phyloP scores from a whole-genome alignment of 208 protist genomes.

The Crithidia brevicula region DNA sequence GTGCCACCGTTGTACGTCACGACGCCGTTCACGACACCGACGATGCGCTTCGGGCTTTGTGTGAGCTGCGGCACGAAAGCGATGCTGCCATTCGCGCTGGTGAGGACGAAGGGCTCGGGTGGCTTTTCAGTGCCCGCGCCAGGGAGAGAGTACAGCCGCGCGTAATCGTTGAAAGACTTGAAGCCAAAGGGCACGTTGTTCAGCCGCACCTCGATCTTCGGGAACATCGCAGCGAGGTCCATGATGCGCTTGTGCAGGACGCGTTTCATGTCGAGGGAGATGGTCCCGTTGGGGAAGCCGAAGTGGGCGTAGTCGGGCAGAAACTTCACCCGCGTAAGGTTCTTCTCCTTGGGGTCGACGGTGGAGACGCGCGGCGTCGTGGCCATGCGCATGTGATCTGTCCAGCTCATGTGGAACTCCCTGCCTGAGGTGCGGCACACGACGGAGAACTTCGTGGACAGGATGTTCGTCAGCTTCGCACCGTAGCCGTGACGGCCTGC shows the following conservation, averaged over 20 bases:
- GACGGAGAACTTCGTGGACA: slow-evolving; percentile 97
- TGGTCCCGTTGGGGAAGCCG: slow-evolving; percentile 62
- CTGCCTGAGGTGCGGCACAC: slow-evolving; percentile 86
- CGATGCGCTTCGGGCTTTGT: slow-evolving; percentile 91
- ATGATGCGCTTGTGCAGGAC: slow-evolving; percentile 92
- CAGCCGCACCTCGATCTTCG: slow-evolving; percentile 93
- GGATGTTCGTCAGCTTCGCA: slow-evolving; percentile 99
- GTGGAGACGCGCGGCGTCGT: slow-evolving; percentile 89
- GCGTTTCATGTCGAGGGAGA: slow-evolving; percentile 86
- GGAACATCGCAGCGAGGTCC: slow-evolving; percentile 94
- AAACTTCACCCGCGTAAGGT: slow-evolving; percentile 89
- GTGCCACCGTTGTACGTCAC: slow-evolving; percentile 98
- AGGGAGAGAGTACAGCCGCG: slow-evolving; percentile 77
- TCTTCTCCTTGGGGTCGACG: slow-evolving; percentile 71
- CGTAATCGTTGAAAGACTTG: slow-evolving; percentile 97
- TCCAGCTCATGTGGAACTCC: slow-evolving; percentile 96
- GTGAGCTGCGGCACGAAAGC: slow-evolving; percentile 91
- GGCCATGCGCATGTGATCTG: slow-evolving; percentile 97
- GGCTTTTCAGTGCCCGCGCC: slow-evolving; percentile 44
- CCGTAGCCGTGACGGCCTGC: slow-evolving; percentile 98
- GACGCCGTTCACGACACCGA: slow-evolving; percentile 99
- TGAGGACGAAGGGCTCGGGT: slow-evolving; percentile 79
- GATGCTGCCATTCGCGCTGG: slow-evolving; percentile 66
- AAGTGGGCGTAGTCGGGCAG: slow-evolving; percentile 92
- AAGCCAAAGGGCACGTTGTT: slow-evolving; percentile 96